Evolutionary conservation across 768 basidiomycete genomes (phyloP).

Genomic region (Cystoderma amianthinum): DNA sequence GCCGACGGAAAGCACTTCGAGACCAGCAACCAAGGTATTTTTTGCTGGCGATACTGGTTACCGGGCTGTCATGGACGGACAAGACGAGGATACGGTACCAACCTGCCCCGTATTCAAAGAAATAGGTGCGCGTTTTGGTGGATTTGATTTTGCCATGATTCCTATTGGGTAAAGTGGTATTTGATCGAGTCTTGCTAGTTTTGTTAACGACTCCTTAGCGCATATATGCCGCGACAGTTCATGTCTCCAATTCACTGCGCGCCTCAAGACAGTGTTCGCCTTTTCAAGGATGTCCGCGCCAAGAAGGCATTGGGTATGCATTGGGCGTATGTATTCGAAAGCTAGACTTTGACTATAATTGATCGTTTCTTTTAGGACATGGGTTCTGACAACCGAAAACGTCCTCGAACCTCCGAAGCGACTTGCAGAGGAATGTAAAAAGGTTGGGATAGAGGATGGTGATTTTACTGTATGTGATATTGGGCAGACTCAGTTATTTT

Average conservation of each 20-base stretch:
- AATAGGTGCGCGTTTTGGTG: constrained; percentile 57
- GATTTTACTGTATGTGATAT: constrained; percentile 52
- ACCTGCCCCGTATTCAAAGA: constrained; percentile 69
- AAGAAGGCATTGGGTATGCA: constrained; percentile 63
- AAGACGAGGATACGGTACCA: constrained; percentile 43
- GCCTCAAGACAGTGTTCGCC: constrained; percentile 59
- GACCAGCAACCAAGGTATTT: constrained; percentile 32
- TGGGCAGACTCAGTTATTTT: constrained; percentile 47
- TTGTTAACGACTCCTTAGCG: too few relatives aligned
- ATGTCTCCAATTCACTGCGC: constrained; percentile 59
- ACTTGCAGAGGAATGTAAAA: constrained; percentile 45
- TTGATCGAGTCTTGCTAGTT: background rate
- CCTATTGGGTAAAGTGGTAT: constrained; percentile 35
- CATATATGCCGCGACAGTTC: constrained; percentile 44
- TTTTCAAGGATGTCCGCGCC: constrained; percentile 58
- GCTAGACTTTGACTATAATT: background rate
- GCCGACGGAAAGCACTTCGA: constrained; percentile 4
- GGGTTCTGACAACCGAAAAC: constrained; percentile 45
- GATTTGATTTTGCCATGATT: constrained; percentile 63
- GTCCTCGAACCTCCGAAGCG: constrained; percentile 53
- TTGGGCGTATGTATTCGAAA: constrained; percentile 52
- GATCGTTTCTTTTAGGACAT: constrained; percentile 27
- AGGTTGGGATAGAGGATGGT: constrained; percentile 40
- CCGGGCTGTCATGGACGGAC: constrained; percentile 34
- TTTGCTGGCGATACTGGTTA: constrained; percentile 73